Percentiles rank a stretch among this genome's conserved stretches.
Evolutionary conservation across 2,329 filamentous ascomycete genomes (phyloP).

Genomic region (Orbilia brochopaga): DNA sequence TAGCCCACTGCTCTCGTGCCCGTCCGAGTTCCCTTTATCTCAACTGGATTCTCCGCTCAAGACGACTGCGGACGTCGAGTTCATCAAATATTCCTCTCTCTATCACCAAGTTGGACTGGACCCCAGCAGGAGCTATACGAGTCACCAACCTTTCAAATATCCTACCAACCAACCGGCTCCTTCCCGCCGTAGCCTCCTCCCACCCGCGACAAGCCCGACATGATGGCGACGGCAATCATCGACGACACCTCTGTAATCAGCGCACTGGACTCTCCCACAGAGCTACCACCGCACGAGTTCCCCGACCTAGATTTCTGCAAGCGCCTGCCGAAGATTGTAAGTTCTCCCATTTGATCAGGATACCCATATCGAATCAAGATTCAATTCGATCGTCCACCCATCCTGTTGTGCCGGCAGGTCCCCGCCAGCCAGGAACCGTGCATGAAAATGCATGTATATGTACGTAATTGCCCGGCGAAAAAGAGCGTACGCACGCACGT

Average conservation of each 20-base stretch:
- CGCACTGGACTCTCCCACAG: background rate
- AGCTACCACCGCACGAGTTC: constrained; percentile 11
- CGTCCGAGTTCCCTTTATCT: background rate
- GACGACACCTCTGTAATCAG: constrained; percentile 4
- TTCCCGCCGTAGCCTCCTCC: background rate
- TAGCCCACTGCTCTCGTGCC: background rate
- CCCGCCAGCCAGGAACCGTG: constrained; percentile 4
- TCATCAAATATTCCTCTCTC: background rate
- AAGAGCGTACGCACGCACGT: background rate
- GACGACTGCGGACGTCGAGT: background rate
- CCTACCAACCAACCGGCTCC: background rate
- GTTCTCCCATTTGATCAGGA: constrained; percentile 14
- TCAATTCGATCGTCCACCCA: too few relatives aligned
- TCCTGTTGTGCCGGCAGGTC: too few relatives aligned
- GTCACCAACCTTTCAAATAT: background rate
- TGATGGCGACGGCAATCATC: constrained; percentile 3
- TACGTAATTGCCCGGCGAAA: constrained; percentile 4
- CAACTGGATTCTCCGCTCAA: background rate
- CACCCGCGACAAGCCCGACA: background rate
- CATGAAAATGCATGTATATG: constrained; percentile 19
- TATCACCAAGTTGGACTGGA: background rate
- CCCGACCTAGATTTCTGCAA: constrained; percentile 52
- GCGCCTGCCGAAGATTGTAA: constrained; percentile 54
- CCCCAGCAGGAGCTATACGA: background rate
- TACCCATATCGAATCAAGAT: background rate